phyloP scores from a whole-genome alignment of 2,329 filamentous ascomycete genomes.

The Ascochyta rabiei region DNA sequence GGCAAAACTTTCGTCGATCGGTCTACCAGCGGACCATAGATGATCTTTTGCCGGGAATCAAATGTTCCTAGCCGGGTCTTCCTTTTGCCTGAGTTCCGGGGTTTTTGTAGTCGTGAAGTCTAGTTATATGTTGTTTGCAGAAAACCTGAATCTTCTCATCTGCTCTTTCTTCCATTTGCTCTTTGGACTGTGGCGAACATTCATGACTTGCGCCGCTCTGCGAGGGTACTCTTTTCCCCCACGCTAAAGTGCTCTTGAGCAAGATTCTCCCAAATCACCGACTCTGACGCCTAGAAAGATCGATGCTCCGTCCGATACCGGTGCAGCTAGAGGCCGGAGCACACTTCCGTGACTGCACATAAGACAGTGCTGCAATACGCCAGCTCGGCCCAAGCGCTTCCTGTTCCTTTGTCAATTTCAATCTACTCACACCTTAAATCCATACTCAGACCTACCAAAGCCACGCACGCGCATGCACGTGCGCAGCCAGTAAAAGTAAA shows the following conservation, averaged over 20 bases:
- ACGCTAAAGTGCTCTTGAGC: no score
- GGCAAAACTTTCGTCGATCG: neutral
- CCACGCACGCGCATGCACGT: neutral
- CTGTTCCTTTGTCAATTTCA: conserved; percentile 3
- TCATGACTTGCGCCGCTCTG: no score
- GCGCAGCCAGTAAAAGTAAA: neutral
- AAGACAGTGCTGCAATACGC: neutral
- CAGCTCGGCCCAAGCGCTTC: no score
- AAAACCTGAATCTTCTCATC: neutral
- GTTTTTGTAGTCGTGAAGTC: neutral
- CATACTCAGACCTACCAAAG: neutral
- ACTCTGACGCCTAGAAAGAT: no score
- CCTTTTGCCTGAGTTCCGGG: neutral
- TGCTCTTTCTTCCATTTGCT: neutral
- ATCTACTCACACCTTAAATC: neutral
- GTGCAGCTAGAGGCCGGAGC: no score
- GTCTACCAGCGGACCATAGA: neutral
- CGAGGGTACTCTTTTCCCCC: no score
- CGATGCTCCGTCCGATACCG: no score
- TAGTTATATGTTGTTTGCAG: no score
- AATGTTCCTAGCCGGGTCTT: neutral
- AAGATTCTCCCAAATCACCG: no score
- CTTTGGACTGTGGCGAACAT: neutral
- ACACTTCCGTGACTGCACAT: no score
- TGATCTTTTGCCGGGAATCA: neutral